A percentile compares a stretch with the other conserved stretches of the same genome.
Evolutionary conservation across 495 filamentous ascomycete genomes (phyloP).

Genomic region (Thermothielavioides terrestris): DNA sequence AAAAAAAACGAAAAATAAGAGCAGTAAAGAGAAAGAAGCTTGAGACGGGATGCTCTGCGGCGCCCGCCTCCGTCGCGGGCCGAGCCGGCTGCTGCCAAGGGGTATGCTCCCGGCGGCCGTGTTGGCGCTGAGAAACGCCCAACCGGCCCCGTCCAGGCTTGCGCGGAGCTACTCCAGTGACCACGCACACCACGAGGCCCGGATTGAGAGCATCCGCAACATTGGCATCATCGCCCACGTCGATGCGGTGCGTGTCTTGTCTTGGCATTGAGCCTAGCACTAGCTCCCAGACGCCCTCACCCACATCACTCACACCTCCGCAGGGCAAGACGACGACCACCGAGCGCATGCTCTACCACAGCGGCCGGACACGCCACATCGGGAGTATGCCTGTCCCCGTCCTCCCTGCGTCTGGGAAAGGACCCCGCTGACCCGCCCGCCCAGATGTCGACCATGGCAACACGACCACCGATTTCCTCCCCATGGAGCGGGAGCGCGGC

Average conservation of each 20-base stretch:
- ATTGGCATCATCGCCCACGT: conserved; percentile 99
- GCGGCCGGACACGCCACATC: conserved; percentile 76
- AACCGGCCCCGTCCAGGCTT: not conserved
- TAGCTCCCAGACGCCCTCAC: not conserved
- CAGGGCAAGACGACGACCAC: conserved; percentile 98
- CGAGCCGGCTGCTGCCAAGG: not conserved
- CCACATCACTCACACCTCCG: conserved; percentile 1
- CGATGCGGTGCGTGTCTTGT: conserved; percentile 61
- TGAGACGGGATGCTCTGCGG: conserved; percentile 18
- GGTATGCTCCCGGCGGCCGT: not conserved
- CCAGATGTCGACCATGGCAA: conserved; percentile 92
- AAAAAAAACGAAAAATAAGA: too few relatives aligned
- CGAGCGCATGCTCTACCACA: conserved; percentile 98
- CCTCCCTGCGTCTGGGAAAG: not conserved
- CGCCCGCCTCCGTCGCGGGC: conserved; percentile 9
- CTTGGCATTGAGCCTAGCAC: not conserved
- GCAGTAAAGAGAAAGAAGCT: not conserved
- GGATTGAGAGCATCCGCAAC: conserved; percentile 59
- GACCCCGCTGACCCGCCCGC: not conserved
- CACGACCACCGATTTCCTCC: conserved; percentile 95
- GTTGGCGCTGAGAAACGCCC: conserved; percentile 11
- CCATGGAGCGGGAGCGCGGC: conserved; percentile 83
- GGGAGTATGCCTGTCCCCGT: conserved; percentile 68
- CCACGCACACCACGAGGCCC: conserved; percentile 27
- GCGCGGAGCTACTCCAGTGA: conserved; percentile 10